Evolutionary conservation across 305 asterid genomes (phyloP), one percentile per base, ranked within the genome.

Genomic region (Fraxinus latifolia): DNA sequence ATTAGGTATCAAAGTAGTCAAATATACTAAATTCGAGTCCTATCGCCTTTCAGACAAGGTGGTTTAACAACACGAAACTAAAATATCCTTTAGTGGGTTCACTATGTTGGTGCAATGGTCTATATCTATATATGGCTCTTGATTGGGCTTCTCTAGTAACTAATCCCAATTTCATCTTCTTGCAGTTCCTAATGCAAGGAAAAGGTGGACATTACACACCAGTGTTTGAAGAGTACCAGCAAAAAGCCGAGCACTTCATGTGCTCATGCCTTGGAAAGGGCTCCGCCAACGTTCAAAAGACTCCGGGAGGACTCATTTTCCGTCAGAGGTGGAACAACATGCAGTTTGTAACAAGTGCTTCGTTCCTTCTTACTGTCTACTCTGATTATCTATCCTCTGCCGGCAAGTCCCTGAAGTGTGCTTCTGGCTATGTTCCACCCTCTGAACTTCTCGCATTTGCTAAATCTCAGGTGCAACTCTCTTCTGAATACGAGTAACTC

Each of bases 281-380:
- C 77, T 83, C 50, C 25, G 92, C 91, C 55, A 96, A 96, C 72
- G 93, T 91, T 5, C 99, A 91, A 62, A 93, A 80, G 80, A 96
- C 99, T 27, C 98, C 99, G 0, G 98, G 92, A 67, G 99, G 99
- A 75, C 97, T 94, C 58, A 91, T 94, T 81, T 94, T 85, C 91
- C 86, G 94, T 31, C 99, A 96, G 87, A 89, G 95, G 72, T 96
- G 99, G 99, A 96, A 96, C 92, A 96, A 96, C 84, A 81, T 96
- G 97, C 98, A 96, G 88, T 96, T 94, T 89, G 99, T 94, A 4
- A 92, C 99, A 5, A 91, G 98, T 83, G 95, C 98, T 65, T 90
- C 99, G 0, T 96, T 94, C 90, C 95, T 96, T 68, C 84, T 87
- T 80, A 87, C 98, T 2, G 95, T 95, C 81, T 96, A 96, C 90